Evolutionary conservation across 2,329 filamentous ascomycete species (phyloP).

Genomic region (Beauveria varroae): DNA sequence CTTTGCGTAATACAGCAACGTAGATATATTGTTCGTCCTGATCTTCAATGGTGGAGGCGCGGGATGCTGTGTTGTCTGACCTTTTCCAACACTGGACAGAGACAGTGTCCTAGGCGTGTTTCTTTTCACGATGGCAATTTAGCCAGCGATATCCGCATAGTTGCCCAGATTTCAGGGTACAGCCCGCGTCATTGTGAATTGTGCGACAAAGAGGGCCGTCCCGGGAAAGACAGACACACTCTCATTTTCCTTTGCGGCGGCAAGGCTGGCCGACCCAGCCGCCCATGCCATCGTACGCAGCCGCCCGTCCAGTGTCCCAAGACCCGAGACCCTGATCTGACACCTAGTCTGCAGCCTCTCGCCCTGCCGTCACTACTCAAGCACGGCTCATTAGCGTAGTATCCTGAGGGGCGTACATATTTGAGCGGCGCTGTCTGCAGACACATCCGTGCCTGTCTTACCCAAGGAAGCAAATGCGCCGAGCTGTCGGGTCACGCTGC

Average conservation of each 20-base stretch:
- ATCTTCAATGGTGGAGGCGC: background rate
- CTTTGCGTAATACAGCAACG: too few relatives aligned
- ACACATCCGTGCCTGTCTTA: background rate
- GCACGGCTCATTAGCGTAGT: background rate
- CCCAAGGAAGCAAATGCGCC: background rate
- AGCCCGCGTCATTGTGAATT: background rate
- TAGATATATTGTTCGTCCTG: too few relatives aligned
- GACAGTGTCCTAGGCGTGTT: background rate
- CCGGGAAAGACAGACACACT: background rate
- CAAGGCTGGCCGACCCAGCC: background rate
- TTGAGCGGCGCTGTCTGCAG: background rate
- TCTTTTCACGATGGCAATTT: background rate
- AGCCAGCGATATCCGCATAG: too few relatives aligned
- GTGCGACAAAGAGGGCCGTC: background rate
- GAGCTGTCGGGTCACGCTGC: background rate
- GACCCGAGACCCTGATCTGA: background rate
- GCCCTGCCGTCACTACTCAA: background rate
- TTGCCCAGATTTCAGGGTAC: background rate
- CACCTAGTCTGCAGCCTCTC: slow-evolving; percentile 1
- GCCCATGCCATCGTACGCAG: background rate
- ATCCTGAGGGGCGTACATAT: too few relatives aligned
- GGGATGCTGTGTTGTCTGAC: background rate
- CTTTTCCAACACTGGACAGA: background rate
- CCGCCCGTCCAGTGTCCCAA: background rate
- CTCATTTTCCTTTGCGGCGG: background rate